Percentiles rank a stretch among this genome's conserved stretches.
phyloP scores from a whole-genome alignment of 164 flowering plant species.

The Santalum album region DNA sequence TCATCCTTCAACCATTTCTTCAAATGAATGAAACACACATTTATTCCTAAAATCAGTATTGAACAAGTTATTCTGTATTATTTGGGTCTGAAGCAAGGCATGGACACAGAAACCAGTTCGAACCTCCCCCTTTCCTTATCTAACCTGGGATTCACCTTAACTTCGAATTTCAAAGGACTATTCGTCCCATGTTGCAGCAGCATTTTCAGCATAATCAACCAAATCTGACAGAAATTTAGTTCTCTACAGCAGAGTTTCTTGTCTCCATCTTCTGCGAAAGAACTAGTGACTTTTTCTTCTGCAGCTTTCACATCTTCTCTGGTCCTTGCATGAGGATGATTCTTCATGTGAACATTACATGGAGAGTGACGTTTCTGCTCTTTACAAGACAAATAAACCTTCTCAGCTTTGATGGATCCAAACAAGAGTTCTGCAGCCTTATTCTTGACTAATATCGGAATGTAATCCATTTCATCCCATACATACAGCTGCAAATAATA shows the following conservation, averaged over 20 bases:
- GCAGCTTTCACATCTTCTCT: neutral
- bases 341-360: neutral
- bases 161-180: conserved; percentile 50
- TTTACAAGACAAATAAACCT: conserved; percentile 31
- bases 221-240: conserved; percentile 35
- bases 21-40: too few species aligned
- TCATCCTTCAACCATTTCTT: too few species aligned
- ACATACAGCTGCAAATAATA: conserved; percentile 51
- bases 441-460: conserved; percentile 56
- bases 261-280: conserved; percentile 4
- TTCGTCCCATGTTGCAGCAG: conserved; percentile 46
- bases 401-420: conserved; percentile 63
- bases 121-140: conserved; percentile 48
- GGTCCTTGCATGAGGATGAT: conserved; percentile 8
- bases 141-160: conserved; percentile 24
- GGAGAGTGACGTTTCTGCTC: too few species aligned
- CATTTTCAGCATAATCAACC: conserved; percentile 54
- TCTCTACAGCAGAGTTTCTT: conserved; percentile 10
- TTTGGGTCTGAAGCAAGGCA: too few species aligned
- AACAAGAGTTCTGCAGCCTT: conserved; percentile 67
- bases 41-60: too few species aligned
- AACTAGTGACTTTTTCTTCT: conserved; percentile 1
- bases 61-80: too few species aligned
- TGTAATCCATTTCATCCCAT: conserved; percentile 49
- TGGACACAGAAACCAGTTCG: conserved; percentile 41